These are phyloP conservation scores for Acer negundo DNA, from an alignment of 345 rosid genomes.

Conservation along the genomic window DNA sequence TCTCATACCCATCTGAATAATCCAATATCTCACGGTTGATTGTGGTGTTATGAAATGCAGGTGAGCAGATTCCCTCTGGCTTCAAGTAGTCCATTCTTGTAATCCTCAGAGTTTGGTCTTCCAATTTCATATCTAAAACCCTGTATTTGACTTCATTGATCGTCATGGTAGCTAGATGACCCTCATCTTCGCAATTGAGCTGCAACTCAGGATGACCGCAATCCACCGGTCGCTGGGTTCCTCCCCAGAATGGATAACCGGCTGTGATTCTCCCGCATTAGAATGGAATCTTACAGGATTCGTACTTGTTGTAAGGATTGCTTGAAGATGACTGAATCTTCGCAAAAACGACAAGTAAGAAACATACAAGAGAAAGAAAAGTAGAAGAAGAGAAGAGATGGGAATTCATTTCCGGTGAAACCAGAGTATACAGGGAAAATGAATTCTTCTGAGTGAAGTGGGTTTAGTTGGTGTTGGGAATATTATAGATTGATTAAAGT, in stretches of 20 bases:
- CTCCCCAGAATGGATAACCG: conserved; percentile 51
- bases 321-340: background rate
- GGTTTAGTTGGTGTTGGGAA: too few relatives aligned
- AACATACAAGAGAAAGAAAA: background rate
- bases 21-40: conserved; percentile 18
- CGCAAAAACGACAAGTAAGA: background rate
- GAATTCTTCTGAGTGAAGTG: too few relatives aligned
- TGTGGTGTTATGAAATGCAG: background rate
- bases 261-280: background rate
- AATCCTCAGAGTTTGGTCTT: conserved; percentile 34
- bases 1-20: background rate
- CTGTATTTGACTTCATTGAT: too few relatives aligned
- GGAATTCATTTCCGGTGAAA: background rate
- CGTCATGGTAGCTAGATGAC: too few relatives aligned
- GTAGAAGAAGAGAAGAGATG: background rate
- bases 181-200: conserved; percentile 44
- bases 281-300: background rate
- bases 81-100: conserved; percentile 8
- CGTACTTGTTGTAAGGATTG: background rate
- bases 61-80: conserved; percentile 23
- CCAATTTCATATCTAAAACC: too few relatives aligned
- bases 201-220: conserved; percentile 43
- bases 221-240: accelerated
- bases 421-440: background rate
- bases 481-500: too few relatives aligned